A percentile compares a stretch with the other conserved stretches of the same genome.
These are phyloP conservation scores for Physcia stellaris DNA, from an alignment of 495 filamentous ascomycete species.

Conservation along the genomic window DNA sequence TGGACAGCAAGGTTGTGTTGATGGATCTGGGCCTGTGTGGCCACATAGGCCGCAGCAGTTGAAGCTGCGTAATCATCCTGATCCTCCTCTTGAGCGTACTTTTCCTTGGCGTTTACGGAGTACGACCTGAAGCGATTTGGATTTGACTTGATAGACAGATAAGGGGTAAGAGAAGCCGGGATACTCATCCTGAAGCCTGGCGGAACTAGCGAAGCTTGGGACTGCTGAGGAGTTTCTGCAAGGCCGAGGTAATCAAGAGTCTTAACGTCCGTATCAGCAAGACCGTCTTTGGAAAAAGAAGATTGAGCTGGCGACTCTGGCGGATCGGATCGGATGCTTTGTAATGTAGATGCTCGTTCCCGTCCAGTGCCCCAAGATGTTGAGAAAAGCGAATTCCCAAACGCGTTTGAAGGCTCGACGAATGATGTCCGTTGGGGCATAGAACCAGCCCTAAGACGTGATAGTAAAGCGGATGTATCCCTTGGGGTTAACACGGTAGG, in stretches of 20 bases:
- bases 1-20: constrained; percentile 91
- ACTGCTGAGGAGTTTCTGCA: constrained; percentile 82
- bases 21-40: constrained; percentile 81
- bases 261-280: constrained; percentile 75
- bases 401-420: constrained; percentile 49
- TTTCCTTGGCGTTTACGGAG: constrained; percentile 96
- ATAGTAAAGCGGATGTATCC: constrained; percentile 59
- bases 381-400: constrained; percentile 81
- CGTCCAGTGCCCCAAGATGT: constrained; percentile 66
- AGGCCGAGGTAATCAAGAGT: constrained; percentile 93
- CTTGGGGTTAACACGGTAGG: constrained; percentile 1
- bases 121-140: constrained; percentile 88
- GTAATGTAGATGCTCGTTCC: constrained; percentile 70
- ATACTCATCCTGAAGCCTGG: constrained; percentile 39
- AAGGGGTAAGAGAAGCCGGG: constrained; percentile 63
- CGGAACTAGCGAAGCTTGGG: constrained; percentile 55
- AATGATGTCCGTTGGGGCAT: constrained; percentile 81
- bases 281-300: constrained; percentile 78
- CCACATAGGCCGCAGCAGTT: constrained; percentile 57
- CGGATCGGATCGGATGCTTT: constrained; percentile 73
- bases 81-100: constrained; percentile 85
- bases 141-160: constrained; percentile 60
- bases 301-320: constrained; percentile 82
- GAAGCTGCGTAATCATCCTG: constrained; percentile 51
- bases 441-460: constrained; percentile 82